These are phyloP conservation scores for Hypoxylon fragiforme DNA, from an alignment of 495 filamentous ascomycete species.

Conservation along the genomic window DNA sequence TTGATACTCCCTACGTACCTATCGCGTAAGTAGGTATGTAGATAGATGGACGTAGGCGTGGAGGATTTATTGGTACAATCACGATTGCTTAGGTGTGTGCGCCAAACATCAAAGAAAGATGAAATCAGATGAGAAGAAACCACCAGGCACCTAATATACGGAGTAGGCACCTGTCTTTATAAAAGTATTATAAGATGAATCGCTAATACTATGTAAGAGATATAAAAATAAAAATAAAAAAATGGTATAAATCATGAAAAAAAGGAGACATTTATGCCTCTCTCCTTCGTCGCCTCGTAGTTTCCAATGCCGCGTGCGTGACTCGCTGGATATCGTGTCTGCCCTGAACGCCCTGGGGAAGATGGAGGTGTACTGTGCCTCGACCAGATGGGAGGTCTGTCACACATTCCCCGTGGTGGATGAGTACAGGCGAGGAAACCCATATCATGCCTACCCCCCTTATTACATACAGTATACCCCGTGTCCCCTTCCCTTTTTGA, in stretches of 20 bases:
- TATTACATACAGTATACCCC: constrained; percentile 10
- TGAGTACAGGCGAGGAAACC: constrained; percentile 2
- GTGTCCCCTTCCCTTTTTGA: background rate
- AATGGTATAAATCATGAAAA: constrained; percentile 16
- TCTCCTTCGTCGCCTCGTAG: constrained; percentile 10
- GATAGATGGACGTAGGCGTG: too few species aligned
- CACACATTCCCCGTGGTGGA: background rate
- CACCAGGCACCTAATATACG: too few species aligned
- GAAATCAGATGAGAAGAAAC: too few species aligned
- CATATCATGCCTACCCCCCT: constrained; percentile 9
- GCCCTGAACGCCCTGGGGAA: constrained; percentile 10
- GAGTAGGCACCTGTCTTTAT: constrained; percentile 1
- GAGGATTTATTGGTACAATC: too few species aligned
- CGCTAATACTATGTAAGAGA: constrained; percentile 1
- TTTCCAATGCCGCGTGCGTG: background rate
- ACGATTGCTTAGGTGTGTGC: too few species aligned
- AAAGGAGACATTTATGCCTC: too few species aligned
- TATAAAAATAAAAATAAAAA: too few species aligned
- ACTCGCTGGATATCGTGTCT: background rate
- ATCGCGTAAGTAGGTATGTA: too few species aligned
- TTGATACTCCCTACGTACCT: too few species aligned
- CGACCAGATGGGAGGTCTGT: background rate
- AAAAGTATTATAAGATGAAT: constrained; percentile 21
- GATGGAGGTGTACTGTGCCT: background rate
- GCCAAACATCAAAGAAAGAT: too few species aligned